These are phyloP conservation scores for Fusarium foetens DNA, from an alignment of 2,329 filamentous ascomycete genomes.

Conservation along the genomic window DNA sequence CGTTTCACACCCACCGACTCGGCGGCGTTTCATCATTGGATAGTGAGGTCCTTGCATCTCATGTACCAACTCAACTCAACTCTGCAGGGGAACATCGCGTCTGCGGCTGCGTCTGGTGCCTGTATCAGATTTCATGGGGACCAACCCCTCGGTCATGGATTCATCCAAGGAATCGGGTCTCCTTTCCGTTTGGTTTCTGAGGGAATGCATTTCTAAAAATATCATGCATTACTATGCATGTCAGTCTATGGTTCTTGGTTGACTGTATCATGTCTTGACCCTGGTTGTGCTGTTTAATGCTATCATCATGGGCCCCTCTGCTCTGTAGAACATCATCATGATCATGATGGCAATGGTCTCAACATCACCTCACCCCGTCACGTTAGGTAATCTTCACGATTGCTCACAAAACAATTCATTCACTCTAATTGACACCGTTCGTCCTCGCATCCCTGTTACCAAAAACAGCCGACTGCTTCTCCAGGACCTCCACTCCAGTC, in stretches of 20 bases:
- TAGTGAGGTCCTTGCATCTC: constrained; percentile 28
- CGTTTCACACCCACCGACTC: constrained; percentile 44
- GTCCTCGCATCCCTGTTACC: constrained; percentile 30
- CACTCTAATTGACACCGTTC: constrained; percentile 43
- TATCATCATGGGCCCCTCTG: neutral
- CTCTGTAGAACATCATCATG: neutral
- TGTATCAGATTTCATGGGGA: constrained; percentile 41
- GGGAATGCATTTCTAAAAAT: constrained; percentile 33
- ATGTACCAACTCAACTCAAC: neutral
- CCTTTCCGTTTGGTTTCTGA: constrained; percentile 10
- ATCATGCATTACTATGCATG: constrained; percentile 18
- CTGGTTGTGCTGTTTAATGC: constrained; percentile 8
- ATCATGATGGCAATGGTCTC: constrained; percentile 4
- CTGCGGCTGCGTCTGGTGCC: constrained; percentile 37
- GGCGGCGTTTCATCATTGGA: constrained; percentile 43
- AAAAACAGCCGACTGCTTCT: constrained; percentile 31
- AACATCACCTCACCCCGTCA: neutral
- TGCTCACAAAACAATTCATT: constrained; percentile 37
- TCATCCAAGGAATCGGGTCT: constrained; percentile 2
- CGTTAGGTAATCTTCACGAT: neutral
- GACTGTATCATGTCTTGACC: neutral
- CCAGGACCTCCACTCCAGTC: constrained; percentile 40
- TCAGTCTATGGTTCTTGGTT: constrained; percentile 1
- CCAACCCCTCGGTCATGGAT: constrained; percentile 21
- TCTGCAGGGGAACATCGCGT: constrained; percentile 1